A percentile compares a stretch with the other conserved stretches of the same genome.
These are phyloP conservation scores for Collybiopsis confluens DNA, from an alignment of 768 basidiomycete genomes.

Conservation along the genomic window DNA sequence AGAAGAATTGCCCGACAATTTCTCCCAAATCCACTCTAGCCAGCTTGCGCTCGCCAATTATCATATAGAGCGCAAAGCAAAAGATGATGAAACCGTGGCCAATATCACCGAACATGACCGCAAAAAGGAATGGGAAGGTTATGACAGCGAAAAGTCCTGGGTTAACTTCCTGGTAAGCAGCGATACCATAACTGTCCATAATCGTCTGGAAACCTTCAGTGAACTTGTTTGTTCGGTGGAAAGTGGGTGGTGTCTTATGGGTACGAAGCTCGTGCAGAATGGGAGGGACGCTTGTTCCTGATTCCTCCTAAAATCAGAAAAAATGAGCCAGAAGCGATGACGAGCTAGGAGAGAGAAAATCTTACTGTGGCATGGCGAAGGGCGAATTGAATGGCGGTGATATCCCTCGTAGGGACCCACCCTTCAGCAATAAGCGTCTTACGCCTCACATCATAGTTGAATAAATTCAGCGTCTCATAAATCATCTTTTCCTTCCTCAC, in stretches of 20 bases:
- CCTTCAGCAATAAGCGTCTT: slow-evolving; percentile 97
- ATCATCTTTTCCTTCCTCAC: slow-evolving; percentile 95
- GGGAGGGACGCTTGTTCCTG: slow-evolving; percentile 88
- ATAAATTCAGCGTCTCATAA: slow-evolving; percentile 91
- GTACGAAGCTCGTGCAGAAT: slow-evolving; percentile 89
- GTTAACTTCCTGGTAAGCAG: slow-evolving; percentile 94
- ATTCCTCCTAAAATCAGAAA: slow-evolving; percentile 59
- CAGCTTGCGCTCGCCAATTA: slow-evolving; percentile 77
- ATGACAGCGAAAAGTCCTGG: slow-evolving; percentile 89
- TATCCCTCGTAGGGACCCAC: slow-evolving; percentile 95
- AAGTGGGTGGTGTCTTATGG: slow-evolving; percentile 91
- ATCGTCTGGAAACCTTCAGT: slow-evolving; percentile 96
- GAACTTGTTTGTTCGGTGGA: slow-evolving; percentile 91
- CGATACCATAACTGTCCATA: slow-evolving; percentile 96
- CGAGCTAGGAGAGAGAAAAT: slow-evolving; percentile 16
- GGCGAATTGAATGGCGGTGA: slow-evolving; percentile 79
- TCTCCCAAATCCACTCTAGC: slow-evolving; percentile 73
- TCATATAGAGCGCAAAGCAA: slow-evolving; percentile 76
- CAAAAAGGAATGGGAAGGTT: slow-evolving; percentile 98
- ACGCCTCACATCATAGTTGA: slow-evolving; percentile 89
- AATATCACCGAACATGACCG: slow-evolving; percentile 99
- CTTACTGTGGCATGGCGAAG: slow-evolving; percentile 81
- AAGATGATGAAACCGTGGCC: slow-evolving; percentile 90
- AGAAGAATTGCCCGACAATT: slow-evolving; percentile 89
- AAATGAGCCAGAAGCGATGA: slow-evolving; percentile 18